Evolutionary conservation across 441 rosid genomes (phyloP), one percentile per base, ranked within the genome.

Genomic region (Aquilaria agallochum): DNA sequence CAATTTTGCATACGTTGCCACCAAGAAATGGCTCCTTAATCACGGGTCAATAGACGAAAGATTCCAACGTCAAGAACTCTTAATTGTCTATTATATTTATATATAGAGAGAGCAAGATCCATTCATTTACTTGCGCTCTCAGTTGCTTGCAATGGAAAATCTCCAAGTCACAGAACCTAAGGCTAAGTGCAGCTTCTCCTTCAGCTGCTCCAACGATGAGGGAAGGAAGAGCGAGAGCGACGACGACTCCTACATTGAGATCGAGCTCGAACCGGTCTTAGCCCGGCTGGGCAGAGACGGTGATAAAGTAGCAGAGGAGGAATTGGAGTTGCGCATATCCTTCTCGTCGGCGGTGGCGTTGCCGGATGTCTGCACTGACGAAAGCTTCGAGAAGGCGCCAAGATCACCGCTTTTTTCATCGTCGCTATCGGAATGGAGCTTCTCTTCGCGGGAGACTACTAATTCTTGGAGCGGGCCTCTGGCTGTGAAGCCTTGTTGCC

Each of bases 171-270:
- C 64, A 51, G 65, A 75, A 54, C 70, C 67, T 7, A 62, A 75
- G 34, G 53, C 60, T n/a, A 70, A 75, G 68, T 65, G 64, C 11
- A 71, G 78, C 12, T 75, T 75, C 70, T 71, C 78, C 1, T 71
- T 74, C 31, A 59, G 63, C 36, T 12, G 53, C 44, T 55, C 51
- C 51, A 14, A 11, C 34, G 74, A 74, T 33, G 54, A 64, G 11
- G 30, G 51, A 11, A 44, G 60, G 5, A 64, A 47, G 2, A 31
- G 4, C 9, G 64, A 53, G 10, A 31, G 42, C 34, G 69, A 68
- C 5, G 73, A 61, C 1, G 79, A 71, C 2, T 50, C 67, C 7
- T 75, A 62, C 59, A 75, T 75, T 8, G 79, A 75, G 53, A 72
- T 75, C n/a, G 68, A 60, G 3, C 63, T 75, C 13, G 64, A 59